Evolutionary conservation across 2,329 filamentous ascomycete species (phyloP).

Genomic region (Aureobasidium musti): DNA sequence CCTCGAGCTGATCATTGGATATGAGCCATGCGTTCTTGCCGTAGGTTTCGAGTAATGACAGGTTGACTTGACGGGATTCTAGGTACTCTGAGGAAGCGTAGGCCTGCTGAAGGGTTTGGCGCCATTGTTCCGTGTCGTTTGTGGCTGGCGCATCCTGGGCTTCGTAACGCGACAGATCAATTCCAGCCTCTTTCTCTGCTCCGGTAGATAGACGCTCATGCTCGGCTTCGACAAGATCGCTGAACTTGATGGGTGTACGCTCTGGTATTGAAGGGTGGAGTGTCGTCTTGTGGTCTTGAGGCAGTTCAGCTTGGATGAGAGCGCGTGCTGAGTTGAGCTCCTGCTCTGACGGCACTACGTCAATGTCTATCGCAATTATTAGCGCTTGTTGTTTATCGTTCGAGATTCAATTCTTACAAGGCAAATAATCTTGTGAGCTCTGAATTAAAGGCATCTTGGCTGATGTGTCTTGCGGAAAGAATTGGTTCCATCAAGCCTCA

Average conservation of each 20-base stretch:
- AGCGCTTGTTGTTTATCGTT: conserved; percentile 33
- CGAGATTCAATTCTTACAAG: conserved; percentile 60
- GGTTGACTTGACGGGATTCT: conserved; percentile 58
- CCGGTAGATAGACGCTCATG: conserved; percentile 65
- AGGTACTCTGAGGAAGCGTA: conserved; percentile 63
- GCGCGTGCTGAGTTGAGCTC: conserved; percentile 67
- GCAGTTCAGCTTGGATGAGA: conserved; percentile 68
- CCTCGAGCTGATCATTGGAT: conserved; percentile 77
- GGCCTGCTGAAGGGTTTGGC: conserved; percentile 55
- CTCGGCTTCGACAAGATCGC: conserved; percentile 67
- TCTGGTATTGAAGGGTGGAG: conserved; percentile 63
- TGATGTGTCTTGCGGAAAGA: not conserved
- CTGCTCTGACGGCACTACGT: conserved; percentile 65
- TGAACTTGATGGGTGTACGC: conserved; percentile 58
- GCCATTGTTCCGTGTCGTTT: conserved; percentile 51
- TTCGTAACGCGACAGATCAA: conserved; percentile 84
- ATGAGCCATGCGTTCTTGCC: conserved; percentile 93
- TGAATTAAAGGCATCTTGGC: conserved; percentile 66
- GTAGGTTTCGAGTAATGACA: conserved; percentile 73
- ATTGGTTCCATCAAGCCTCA: not conserved
- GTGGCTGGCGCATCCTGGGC: conserved; percentile 62
- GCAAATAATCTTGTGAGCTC: conserved; percentile 75
- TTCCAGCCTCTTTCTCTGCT: conserved; percentile 51
- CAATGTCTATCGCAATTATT: conserved; percentile 66
- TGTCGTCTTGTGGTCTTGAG: conserved; percentile 50